Evolutionary conservation across 306 rosid genomes (phyloP).

Genomic region (Arachis stenosperma): DNA sequence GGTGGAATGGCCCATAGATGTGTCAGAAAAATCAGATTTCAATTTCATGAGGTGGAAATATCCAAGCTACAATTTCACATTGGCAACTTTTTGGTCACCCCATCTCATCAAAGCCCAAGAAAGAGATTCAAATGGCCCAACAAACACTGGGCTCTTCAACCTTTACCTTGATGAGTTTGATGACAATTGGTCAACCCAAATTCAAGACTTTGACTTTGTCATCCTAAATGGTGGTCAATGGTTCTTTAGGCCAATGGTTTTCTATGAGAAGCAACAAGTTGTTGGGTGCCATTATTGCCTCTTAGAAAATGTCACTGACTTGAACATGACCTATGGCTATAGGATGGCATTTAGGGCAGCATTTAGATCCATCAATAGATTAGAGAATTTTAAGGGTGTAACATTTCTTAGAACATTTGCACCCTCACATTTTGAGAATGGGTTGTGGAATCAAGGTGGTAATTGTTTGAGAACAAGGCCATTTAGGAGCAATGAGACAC

Average conservation of each 20-base stretch:
- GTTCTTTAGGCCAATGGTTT: conserved; percentile 65
- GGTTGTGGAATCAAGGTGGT: conserved; percentile 85
- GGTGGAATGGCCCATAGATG: conserved; percentile 91
- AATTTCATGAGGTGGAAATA: conserved; percentile 70
- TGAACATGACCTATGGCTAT: conserved; percentile 73
- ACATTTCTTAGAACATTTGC: conserved; percentile 67
- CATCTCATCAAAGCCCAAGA: conserved; percentile 58
- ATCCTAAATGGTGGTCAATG: conserved; percentile 83
- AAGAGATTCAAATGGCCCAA: conserved; percentile 58
- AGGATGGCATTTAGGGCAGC: conserved; percentile 72
- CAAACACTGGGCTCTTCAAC: conserved; percentile 56
- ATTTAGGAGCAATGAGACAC: conserved; percentile 58
- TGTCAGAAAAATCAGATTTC: conserved; percentile 55
- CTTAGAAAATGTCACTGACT: conserved; percentile 59
- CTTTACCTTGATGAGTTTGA: conserved; percentile 81
- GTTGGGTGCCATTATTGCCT: conserved; percentile 82
- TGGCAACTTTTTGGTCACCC: conserved; percentile 69
- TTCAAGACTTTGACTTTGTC: conserved; percentile 66
- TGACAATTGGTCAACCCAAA: conserved; percentile 58
- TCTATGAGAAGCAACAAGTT: conserved; percentile 53
- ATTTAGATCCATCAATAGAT: conserved; percentile 59
- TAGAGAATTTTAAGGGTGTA: conserved; percentile 63
- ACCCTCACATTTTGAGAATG: conserved; percentile 88
- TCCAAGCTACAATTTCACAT: conserved; percentile 80
- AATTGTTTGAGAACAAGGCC: conserved; percentile 75